phyloP scores from a whole-genome alignment of 1,139 yeast species.

The Geotrichum citri-aurantii region DNA sequence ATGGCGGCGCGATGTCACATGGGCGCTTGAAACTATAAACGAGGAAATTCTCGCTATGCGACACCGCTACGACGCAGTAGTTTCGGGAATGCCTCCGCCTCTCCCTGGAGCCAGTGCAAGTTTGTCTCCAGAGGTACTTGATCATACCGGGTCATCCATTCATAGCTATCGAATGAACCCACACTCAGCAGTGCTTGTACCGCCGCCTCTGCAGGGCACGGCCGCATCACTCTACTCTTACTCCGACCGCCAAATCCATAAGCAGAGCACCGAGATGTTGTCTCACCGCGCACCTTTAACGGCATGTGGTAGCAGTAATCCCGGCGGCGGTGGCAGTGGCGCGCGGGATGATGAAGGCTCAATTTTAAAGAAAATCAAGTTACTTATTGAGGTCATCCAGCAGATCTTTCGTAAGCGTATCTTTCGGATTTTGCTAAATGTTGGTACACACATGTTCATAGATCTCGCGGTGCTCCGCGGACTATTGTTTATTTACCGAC shows the following conservation, averaged over 20 bases:
- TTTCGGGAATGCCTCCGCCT: not conserved
- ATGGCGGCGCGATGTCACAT: constrained; percentile 31
- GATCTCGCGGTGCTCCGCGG: not conserved
- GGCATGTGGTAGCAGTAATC: not conserved
- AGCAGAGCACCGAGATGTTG: not conserved
- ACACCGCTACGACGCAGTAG: constrained; percentile 19
- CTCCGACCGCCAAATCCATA: not conserved
- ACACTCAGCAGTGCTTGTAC: not conserved
- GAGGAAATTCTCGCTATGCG: constrained; percentile 30
- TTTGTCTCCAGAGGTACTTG: not conserved
- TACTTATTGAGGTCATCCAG: not conserved
- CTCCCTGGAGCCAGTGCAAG: not conserved
- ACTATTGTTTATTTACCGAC: not conserved
- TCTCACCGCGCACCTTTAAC: not conserved
- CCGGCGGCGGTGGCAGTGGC: not conserved
- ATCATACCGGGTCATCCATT: not conserved
- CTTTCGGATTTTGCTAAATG: not conserved
- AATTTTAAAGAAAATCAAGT: not conserved
- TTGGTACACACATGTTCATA: not conserved
- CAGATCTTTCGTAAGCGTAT: not conserved
- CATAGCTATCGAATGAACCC: not conserved
- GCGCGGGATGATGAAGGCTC: not conserved
- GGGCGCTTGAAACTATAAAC: constrained; percentile 32
- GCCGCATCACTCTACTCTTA: not conserved
- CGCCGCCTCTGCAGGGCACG: not conserved